A percentile compares a stretch with the other conserved stretches of the same genome.
phyloP scores from a whole-genome alignment of 805 yeast genomes.

The Hanseniaspora singularis region DNA sequence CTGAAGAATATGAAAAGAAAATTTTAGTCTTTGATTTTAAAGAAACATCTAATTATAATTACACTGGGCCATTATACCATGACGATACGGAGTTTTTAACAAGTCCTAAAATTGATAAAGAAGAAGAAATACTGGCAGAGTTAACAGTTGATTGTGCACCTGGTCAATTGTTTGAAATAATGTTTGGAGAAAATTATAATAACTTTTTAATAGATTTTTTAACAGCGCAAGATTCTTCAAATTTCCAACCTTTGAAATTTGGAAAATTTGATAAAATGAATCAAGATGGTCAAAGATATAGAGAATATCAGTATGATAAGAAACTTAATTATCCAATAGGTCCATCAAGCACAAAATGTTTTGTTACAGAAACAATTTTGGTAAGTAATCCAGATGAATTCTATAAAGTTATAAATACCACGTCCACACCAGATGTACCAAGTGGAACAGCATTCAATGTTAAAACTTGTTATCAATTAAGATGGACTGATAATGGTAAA shows the following conservation, averaged over 20 bases:
- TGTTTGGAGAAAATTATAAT: constrained; percentile 52
- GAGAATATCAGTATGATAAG: constrained; percentile 58
- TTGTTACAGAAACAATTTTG: constrained; percentile 48
- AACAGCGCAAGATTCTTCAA: constrained; percentile 31
- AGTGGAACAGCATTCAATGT: constrained; percentile 75
- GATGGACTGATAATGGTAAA: constrained; percentile 59
- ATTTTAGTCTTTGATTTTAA: constrained; percentile 29
- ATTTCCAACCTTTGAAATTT: constrained; percentile 27
- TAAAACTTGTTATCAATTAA: constrained; percentile 54
- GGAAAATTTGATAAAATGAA: constrained; percentile 26
- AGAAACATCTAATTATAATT: constrained; percentile 32
- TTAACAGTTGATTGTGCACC: constrained; percentile 55
- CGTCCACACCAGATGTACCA: constrained; percentile 88
- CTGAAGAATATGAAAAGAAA: constrained; percentile 20
- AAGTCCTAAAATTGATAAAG: constrained; percentile 33
- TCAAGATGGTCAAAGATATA: constrained; percentile 33
- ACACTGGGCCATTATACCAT: constrained; percentile 57
- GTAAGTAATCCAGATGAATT: constrained; percentile 41
- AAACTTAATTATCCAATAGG: constrained; percentile 75
- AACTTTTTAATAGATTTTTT: constrained; percentile 34
- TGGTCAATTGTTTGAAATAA: constrained; percentile 55
- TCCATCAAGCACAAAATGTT: constrained; percentile 78
- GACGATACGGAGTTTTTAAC: constrained; percentile 41
- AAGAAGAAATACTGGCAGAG: constrained; percentile 43
- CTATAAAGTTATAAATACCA: constrained; percentile 49